Evolutionary conservation across 2,329 filamentous ascomycete species (phyloP), one percentile per base, ranked within the genome.

Genomic region (Diaporthe vaccinii): DNA sequence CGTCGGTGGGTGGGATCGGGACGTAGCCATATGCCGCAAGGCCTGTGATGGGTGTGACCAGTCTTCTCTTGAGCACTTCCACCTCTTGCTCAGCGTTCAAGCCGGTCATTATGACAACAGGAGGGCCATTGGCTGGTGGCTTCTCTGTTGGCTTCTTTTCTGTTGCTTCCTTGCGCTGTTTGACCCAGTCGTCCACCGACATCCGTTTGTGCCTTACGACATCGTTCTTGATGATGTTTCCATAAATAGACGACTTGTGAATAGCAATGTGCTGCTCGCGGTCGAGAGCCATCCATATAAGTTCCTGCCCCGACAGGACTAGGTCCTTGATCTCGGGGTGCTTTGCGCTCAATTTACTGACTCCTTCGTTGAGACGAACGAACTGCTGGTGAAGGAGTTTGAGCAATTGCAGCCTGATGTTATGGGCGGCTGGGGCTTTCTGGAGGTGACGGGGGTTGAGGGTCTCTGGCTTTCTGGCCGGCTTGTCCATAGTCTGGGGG

Each of bases 221-320:
- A 46, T 92, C 92, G 78, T 95, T 94, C 81, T 96, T 97, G 82
- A 98, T 91, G 36, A 95, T 87, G 79, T 98, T 98, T 10, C 89
- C 87, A 80, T 99, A 99, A 39, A 98, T 91, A 0, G 89, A 84
- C 1, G 89, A 85, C 76, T 93, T 93, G 22, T 92, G 91, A 17
- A 87, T 87, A 1, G 95, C 95, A 10, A 91, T 86, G 49, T 90
- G 90, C 81, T 98, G 92, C 84, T 99, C 97, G 76, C 96, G 91
- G 78, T 96, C 93, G 1, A 96, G 85, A 0, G 91, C 91, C 76
- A 91, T 86, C 78, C 89, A 90, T 76, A 95, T 93, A 31, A 96
- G 86, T 61, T 92, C 89, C 80, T 94, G 91, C 1, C 91, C 87
- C 1, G 89, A 89, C 62, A 95, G 82, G 22, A 92, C 80, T 3